Evolutionary conservation across 1,139 yeast species (phyloP), one percentile per base, ranked within the genome.

Genomic region (Yamadazyma jaroonii): DNA sequence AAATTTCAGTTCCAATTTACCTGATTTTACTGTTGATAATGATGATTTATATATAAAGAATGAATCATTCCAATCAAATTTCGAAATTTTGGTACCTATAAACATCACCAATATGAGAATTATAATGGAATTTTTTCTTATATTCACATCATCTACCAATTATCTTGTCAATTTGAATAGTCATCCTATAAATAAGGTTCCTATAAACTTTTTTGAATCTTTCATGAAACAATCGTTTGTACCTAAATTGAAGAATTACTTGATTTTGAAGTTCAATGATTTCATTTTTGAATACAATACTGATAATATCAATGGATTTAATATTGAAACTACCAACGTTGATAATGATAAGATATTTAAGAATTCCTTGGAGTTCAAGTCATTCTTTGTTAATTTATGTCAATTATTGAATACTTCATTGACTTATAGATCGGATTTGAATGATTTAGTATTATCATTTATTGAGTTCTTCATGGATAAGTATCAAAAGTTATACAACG

Each of bases 101-200:
- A 81, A 81, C 50, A 74, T 88, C n/a, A 81, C 84, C 60, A 87
- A 89, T 52, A 86, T 89, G 82, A 74, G 94, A 47, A 75, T 86
- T 3, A 74, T 88, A 21, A 57, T 81, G 41, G 87, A 80, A 40
- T 75, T 77, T 35, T 75, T 82, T 24, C 70, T 82, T 35, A 61
- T 75, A 10, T 81, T 82, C 48, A 61, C 75, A 17, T 77, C 79
- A 20, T 73, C 79, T 2, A 65, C 81, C 1, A 65, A 64, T 29
- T 55, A 49, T 27, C 39, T 66, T 4, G 61, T 64, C 37, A 49
- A 52, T 30, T 14, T 24, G 7, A 32, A 28, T 6, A 44, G 36
- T 7, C 45, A 44, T 7, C 38, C 52, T 38, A 40, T 42, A 51
- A 31, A 62, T 64, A 48, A 46, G 29, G 36, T 50, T 2, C 56